A percentile compares a stretch with the other conserved stretches of the same genome.
Evolutionary conservation across 257 asterid species (phyloP).

Genomic region (Penstemon eatonii): DNA sequence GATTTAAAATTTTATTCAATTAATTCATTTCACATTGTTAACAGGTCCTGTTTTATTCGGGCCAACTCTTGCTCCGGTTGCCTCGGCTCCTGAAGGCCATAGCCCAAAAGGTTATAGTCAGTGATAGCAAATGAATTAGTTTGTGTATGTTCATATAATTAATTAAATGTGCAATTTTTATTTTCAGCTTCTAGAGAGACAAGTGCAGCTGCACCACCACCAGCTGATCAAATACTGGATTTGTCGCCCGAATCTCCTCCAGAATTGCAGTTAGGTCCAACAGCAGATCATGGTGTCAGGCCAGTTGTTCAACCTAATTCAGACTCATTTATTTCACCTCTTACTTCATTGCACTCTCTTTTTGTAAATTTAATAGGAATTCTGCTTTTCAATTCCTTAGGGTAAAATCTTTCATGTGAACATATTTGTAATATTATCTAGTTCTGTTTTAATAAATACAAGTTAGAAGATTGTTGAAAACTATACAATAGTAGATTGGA

Average conservation of each 20-base stretch:
- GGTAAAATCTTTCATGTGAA: neutral
- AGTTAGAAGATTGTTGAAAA: too few species aligned
- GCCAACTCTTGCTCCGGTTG: slow-evolving; percentile 37
- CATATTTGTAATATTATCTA: neutral
- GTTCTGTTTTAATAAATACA: too few species aligned
- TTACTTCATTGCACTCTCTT: slow-evolving; percentile 25
- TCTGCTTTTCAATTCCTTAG: slow-evolving; percentile 30
- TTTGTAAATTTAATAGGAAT: slow-evolving; percentile 30
- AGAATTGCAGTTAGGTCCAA: slow-evolving; percentile 39
- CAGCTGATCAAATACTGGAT: slow-evolving; percentile 27
- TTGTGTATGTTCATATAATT: neutral
- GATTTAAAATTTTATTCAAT: too few species aligned
- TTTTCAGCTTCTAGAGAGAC: slow-evolving; percentile 49
- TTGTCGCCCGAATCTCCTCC: slow-evolving; percentile 45
- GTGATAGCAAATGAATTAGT: neutral
- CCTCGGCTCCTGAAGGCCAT: neutral
- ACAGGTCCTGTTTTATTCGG: slow-evolving; percentile 59
- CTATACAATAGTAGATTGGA: too few species aligned
- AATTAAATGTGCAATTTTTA: neutral
- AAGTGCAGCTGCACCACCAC: slow-evolving; percentile 37
- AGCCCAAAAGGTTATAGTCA: slow-evolving; percentile 11
- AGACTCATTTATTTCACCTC: slow-evolving; percentile 32
- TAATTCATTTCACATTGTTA: neutral
- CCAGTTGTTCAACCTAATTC: too few species aligned
- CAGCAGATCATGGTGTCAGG: slow-evolving; percentile 48